Evolutionary conservation across 257 asterid genomes (phyloP), one percentile per base, ranked within the genome.

Genomic region (Plantago elongata): DNA sequence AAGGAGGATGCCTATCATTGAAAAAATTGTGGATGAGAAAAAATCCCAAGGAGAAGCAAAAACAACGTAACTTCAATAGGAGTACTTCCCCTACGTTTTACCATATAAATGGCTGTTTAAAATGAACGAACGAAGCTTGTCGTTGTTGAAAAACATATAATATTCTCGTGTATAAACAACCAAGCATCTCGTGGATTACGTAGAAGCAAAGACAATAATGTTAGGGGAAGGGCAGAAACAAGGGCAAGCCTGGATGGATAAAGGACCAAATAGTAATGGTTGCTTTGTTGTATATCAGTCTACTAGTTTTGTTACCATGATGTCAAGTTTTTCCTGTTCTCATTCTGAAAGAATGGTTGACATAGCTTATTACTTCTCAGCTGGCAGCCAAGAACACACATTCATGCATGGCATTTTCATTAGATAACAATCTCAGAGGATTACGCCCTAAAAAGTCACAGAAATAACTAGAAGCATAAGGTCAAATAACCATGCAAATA

Each of bases 21-120:
- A 76, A 54, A 40, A 27, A 51, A 29, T 56, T 76, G 63, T 71
- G 77, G 77, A 64, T 51, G 74, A 75, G 43, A 67, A 65, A 12
- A 60, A 60, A 81, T 89, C 74, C 61, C 57, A 78, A 61, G 50
- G 61, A 73, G 65, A 75, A 72, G 49, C 76, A 72, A 49, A 80
- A 65, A 61, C 55, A 43, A 62, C 74, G 52, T 61, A 72, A 66
- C 44, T 42, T 60, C 69, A 73, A 59, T 63, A 64, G 54, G 62
- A 13, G 63, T 44, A 45, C 72, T 7, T 59, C 71, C 15, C 64
- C 79, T 45, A 68, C 74, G 29, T 76, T 78, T 72, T 75, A 70
- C 80, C 89, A 71, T 54, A 57, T 77, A 52, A 82, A 74, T 73
- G 78, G 81, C 63, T 86, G 89, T 65, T 83, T 61, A 54, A 64